Base-by-base conservation (phyloP, 2,329 filamentous ascomycete genomes). In the Exophiala aquamarina region DNA sequence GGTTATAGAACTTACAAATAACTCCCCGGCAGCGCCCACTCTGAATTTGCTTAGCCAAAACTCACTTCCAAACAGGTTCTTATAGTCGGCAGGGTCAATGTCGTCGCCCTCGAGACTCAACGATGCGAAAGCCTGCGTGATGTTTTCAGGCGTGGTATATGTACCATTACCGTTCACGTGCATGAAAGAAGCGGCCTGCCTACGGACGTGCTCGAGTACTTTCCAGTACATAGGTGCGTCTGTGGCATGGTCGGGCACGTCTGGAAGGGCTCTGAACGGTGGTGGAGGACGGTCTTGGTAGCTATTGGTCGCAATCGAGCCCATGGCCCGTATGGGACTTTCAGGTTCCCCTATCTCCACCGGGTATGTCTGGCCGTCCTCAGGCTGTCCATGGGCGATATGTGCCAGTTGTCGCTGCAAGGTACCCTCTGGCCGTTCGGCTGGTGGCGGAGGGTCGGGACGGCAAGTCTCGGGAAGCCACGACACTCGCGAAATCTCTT, bases 11-110 rank as follows among this genome's bases (percentile, higher is more conserved):
- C 28, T 31, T 31, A 49, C 46, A 28, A 49, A 49, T 5, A 49
- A 28, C 29, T 49, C 46, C 32, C 46, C 46, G 6, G 46, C 46
- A 10, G 46, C 46, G 11, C 46, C 46, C 19, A 49, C 20, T 38
- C 41, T 21, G 32, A 39, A 44, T 6, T 38, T 49, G n/a, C 26
- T 39, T 15, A 19, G 3, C n/a, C n/a, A n/a, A 14, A 35, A 47
- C 2, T 29, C 31, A 32, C 26, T 15, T 34, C 44, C 44, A 21
- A 47, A 42, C 9, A 47, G 31, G 21, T 14, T 20, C 9, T 23
- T 18, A 28, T 35, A 31, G 28, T 31, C 28, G 28, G 4, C 3
- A 11, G 10, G n/a, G 14, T 41, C 36, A 7, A 41, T 8, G 9
- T 21, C 23, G 43, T 33, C 32, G n/a, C 13, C 26, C 6, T 18